Evolutionary conservation across 192 early-diverging fungal species (phyloP), one percentile per base, ranked within the genome.

Genomic region (Coemansia sp.): DNA sequence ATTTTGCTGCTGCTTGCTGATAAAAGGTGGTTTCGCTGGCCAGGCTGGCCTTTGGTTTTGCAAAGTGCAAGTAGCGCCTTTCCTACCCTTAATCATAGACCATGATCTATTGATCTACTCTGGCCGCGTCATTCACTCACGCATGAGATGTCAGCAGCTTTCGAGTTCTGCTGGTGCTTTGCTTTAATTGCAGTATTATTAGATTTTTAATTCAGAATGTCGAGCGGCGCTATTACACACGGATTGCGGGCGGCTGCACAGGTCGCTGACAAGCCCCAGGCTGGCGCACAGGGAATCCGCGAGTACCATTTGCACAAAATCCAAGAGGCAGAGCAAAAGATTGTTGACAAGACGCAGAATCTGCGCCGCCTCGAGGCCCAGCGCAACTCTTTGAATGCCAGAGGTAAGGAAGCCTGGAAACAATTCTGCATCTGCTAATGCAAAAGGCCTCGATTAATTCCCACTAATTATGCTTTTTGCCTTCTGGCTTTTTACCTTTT

Each of bases 361-460:
- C 85, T 99, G 68, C 87, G 95, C 51, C 95, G 97, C 77, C 87
- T 99, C 28, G 97, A 99, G 85, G 97, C 97, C 4, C 97, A 99
- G 80, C 88, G 97, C 58, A 99, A 99, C 80, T 90, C 93, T 63
- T 83, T 99, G 61, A 99, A 99, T 64, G 89, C 95, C 18, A 95
- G 95, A 88, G 91, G 91, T 90, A 88, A 60, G 63, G 9, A 21
- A 8, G 23, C 14, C 11, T 8, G 33, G 31, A 9, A 18, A 33
- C 10, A 11, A 34, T n/a, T 21, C 24, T 14, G 2, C 35, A 65
- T 31, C 16, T 56, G 33, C 21, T 4, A 33, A 42, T 51, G 11
- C 26, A 11, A 16, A 16, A 1, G 26, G 16, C 8, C 50, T 53
- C 20, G 1, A 37, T 37, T 34, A 26, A 34, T 42, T 36, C 10